Evolutionary conservation across 495 filamentous ascomycete genomes (phyloP).

Genomic region (Platismatia glauca): DNA sequence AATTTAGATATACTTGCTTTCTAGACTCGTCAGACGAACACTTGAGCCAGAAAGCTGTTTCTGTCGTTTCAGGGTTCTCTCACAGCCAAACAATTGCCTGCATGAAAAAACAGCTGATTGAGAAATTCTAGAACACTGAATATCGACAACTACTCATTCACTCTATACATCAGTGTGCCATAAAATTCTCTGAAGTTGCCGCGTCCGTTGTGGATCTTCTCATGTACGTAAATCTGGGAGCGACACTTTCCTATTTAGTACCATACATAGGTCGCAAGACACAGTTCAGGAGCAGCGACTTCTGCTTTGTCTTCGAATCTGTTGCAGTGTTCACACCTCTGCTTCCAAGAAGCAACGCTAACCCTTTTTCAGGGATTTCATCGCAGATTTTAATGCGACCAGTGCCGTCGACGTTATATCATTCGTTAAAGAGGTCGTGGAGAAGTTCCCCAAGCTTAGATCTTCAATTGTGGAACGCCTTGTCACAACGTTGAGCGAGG

Average conservation of each 20-base stretch:
- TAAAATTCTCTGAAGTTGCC: slow-evolving; percentile 97
- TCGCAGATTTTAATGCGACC: slow-evolving; percentile 94
- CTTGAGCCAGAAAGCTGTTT: not conserved
- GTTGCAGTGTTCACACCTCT: not conserved
- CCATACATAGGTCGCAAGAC: not conserved
- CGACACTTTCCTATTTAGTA: not conserved
- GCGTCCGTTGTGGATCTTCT: slow-evolving; percentile 91
- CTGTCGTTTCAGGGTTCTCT: not conserved
- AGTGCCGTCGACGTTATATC: slow-evolving; percentile 96
- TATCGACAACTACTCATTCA: slow-evolving; percentile 94
- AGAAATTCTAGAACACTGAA: slow-evolving; percentile 65
- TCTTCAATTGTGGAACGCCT: slow-evolving; percentile 78
- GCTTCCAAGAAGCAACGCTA: not conserved
- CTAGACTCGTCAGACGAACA: not conserved
- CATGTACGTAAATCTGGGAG: slow-evolving; percentile 43
- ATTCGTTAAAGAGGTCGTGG: slow-evolving; percentile 98
- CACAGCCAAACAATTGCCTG: slow-evolving; percentile 25
- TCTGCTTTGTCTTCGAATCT: not conserved
- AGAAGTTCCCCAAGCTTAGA: slow-evolving; percentile 90
- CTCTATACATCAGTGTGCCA: slow-evolving; percentile 94
- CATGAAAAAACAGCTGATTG: not conserved
- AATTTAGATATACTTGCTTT: no score
- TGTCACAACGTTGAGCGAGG: slow-evolving; percentile 85
- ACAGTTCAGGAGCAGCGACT: not conserved
- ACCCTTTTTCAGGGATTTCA: slow-evolving; percentile 56